A percentile compares a stretch with the other conserved stretches of the same genome.
phyloP scores from a whole-genome alignment of 2,329 filamentous ascomycete species.

The Ramularia collo-cygni region DNA sequence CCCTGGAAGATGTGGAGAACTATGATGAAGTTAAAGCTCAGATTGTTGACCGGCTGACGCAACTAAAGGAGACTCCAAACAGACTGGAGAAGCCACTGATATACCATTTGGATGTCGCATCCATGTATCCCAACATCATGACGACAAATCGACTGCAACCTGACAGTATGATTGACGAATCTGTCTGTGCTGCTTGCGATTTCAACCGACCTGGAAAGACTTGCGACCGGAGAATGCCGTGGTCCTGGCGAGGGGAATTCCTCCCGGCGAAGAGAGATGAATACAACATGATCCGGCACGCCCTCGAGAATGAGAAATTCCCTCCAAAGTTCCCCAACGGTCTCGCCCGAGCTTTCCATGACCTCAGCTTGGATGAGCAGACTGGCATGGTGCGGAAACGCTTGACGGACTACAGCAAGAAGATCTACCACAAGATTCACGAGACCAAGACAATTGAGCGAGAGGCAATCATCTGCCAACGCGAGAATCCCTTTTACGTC shows the following conservation, averaged over 20 bases:
- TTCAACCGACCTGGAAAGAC: conserved; percentile 98
- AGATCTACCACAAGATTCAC: conserved; percentile 99
- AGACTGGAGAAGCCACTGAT: conserved; percentile 81
- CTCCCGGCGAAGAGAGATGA: conserved; percentile 92
- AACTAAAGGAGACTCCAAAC: conserved; percentile 75
- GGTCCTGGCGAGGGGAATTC: conserved; percentile 98
- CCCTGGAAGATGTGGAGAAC: conserved; percentile 44
- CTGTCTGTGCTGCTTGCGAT: conserved; percentile 93
- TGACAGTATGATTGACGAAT: conserved; percentile 97
- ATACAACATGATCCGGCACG: conserved; percentile 97
- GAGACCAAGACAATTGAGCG: conserved; percentile 86
- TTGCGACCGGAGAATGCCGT: conserved; percentile 87
- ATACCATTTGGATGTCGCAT: conserved; percentile 96
- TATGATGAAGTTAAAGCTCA: conserved; percentile 65
- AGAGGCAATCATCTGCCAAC: conserved; percentile 95
- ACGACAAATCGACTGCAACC: conserved; percentile 96
- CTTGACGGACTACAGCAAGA: conserved; percentile 88
- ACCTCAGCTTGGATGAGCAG: conserved; percentile 76
- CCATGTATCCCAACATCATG: conserved; percentile 99
- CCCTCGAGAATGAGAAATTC: conserved; percentile 86
- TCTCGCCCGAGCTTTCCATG: conserved; percentile 68
- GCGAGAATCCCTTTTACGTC: conserved; percentile 97
- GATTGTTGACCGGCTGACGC: conserved; percentile 63
- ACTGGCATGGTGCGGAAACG: conserved; percentile 74
- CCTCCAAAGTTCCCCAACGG: conserved; percentile 69